phyloP scores from a whole-genome alignment of 2,329 filamentous ascomycete species.

The Leptographium radiaticola region DNA sequence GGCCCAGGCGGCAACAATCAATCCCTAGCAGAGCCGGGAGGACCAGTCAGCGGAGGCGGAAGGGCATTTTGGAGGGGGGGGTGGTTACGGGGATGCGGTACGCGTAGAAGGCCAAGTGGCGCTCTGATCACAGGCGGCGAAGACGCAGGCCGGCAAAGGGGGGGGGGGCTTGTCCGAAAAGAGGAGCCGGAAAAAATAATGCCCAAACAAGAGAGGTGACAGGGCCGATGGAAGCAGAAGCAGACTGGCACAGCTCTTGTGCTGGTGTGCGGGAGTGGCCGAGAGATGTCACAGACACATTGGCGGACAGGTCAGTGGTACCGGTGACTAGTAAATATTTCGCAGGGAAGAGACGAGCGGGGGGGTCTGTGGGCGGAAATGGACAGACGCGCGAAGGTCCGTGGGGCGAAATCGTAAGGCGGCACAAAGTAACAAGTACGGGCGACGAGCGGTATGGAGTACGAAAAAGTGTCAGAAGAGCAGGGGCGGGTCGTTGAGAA shows the following conservation, averaged over 20 bases:
- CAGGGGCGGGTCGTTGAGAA: not conserved
- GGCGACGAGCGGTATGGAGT: not conserved
- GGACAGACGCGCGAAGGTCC: constrained; percentile 5
- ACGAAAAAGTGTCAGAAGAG: not conserved
- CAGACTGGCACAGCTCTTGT: not conserved
- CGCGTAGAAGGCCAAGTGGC: too few species aligned
- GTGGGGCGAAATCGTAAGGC: constrained; percentile 7
- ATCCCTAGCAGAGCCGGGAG: not conserved
- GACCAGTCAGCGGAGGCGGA: not conserved
- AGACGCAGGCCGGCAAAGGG: not conserved
- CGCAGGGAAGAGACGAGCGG: not conserved
- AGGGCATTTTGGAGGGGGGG: too few species aligned
- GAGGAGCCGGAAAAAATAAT: not conserved
- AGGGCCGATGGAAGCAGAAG: not conserved
- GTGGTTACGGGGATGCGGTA: too few species aligned
- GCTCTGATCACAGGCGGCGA: not conserved
- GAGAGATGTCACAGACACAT: constrained; percentile 1
- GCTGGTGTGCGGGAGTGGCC: constrained; percentile 4
- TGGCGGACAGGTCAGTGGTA: not conserved
- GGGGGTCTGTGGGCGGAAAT: not conserved
- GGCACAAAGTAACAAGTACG: not conserved
- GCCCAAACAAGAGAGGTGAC: not conserved
- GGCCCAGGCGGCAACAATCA: not conserved
- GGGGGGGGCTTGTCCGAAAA: not conserved
- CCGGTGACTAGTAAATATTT: not conserved